These are phyloP conservation scores for Fusarium sp. DNA, from an alignment of 2,329 filamentous ascomycete genomes.

Conservation along the genomic window DNA sequence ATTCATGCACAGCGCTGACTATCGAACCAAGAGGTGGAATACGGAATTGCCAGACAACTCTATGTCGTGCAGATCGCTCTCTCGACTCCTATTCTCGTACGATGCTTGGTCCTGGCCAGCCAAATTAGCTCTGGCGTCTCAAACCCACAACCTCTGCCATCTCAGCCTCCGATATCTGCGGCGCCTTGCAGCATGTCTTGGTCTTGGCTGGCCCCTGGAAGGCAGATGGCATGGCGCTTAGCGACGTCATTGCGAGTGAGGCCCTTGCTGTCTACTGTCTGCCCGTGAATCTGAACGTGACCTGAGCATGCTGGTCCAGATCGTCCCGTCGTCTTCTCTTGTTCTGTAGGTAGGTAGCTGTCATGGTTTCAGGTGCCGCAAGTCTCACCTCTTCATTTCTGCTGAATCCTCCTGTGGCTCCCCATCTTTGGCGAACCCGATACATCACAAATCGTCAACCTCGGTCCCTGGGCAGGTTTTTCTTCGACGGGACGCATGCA, in stretches of 20 bases:
- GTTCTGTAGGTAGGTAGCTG: slow-evolving; percentile 6
- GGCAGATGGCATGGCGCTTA: neutral
- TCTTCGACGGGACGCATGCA: slow-evolving; percentile 4
- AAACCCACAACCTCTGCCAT: neutral
- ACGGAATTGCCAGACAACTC: neutral
- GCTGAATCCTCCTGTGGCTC: slow-evolving; percentile 16
- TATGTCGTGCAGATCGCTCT: slow-evolving; percentile 4
- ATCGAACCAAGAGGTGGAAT: slow-evolving; percentile 26
- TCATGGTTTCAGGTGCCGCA: slow-evolving; percentile 36
- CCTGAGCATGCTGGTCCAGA: neutral
- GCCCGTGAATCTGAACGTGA: slow-evolving; percentile 8
- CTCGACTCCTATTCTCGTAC: slow-evolving; percentile 10
- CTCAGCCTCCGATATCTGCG: no score
- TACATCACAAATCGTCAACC: slow-evolving; percentile 26
- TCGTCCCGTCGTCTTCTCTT: slow-evolving; percentile 12
- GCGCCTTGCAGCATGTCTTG: neutral
- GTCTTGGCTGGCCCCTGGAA: neutral
- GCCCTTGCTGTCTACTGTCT: slow-evolving; percentile 1
- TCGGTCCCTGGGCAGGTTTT: slow-evolving; percentile 8
- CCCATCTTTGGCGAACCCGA: slow-evolving; percentile 11
- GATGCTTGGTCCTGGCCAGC: slow-evolving; percentile 27
- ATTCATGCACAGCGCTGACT: slow-evolving; percentile 35
- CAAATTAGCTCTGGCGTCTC: slow-evolving; percentile 25
- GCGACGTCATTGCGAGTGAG: neutral
- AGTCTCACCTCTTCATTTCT: neutral